Evolutionary conservation across 208 protist genomes (phyloP), one percentile per base, ranked within the genome.

Genomic region (Acanthamoeba sp.): DNA sequence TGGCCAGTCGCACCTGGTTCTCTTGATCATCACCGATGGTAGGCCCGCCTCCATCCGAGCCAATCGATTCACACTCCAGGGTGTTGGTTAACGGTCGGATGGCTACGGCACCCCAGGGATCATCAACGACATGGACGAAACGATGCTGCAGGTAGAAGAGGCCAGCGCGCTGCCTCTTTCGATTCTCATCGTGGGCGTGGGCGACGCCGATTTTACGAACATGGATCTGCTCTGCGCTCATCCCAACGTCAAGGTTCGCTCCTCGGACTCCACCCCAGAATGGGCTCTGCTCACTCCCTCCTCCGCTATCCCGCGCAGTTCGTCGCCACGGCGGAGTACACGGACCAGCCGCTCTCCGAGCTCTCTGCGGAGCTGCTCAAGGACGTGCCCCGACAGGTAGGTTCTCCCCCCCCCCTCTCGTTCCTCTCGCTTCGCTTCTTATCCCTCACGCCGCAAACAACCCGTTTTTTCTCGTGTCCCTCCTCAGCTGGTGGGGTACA

Each of bases 221-320:
- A 95, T 95, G 94, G 90, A 95, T 18, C 40, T 84, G 14, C 91
- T 95, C 18, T 76, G 88, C 57, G 89, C 24, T 32, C 50, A 95
- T 6, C 36, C 20, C 42, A 91, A 91, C 38, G 38, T 80, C 36
- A 80, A 80, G 71, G 71, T 80, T 6, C 18, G 6, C 6, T 0
- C n/a, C 55, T 9, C 55, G 20, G 7, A 62, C 55, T 24, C 18
- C 24, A 24, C 24, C 4, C 55, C 24, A n/a, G 5, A 4, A 16
- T 4, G 3, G 10, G 52, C 52, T 2, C 1, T 29, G 55, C 9
- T 62, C 20, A 16, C 20, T 2, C 52, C 16, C 52, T 24, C 55
- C 24, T 18, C 22, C 57, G 16, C 22, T 32, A 36, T 38, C 14
- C 0, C 36, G 0, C 14, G 1, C 78, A 87, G 78, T 87, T 87